A percentile compares a stretch with the other conserved stretches of the same genome.
Evolutionary conservation across 257 asterid genomes (phyloP).

Genomic region (Capsicum rhomboideum): DNA sequence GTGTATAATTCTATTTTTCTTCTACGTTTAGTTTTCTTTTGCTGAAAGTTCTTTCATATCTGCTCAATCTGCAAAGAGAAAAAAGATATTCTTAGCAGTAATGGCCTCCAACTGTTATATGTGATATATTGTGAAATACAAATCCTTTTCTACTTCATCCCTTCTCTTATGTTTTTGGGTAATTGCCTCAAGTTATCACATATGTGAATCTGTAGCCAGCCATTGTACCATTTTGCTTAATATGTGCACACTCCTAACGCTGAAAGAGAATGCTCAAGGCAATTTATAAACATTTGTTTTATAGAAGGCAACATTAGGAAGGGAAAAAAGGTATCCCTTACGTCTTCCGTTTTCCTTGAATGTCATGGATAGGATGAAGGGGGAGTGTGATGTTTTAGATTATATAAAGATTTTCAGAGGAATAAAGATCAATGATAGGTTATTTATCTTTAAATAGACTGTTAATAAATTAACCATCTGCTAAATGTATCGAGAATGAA

Average conservation of each 20-base stretch:
- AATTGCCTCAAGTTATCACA: not conserved
- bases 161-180: not conserved
- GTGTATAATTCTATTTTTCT: conserved; percentile 1
- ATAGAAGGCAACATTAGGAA: not conserved
- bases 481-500: not conserved
- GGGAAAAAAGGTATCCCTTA: too few species aligned
- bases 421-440: not conserved
- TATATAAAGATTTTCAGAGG: not conserved
- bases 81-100: not conserved
- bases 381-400: not conserved
- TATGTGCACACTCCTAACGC: not conserved
- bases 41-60: not conserved
- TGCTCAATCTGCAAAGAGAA: not conserved
- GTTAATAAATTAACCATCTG: not conserved
- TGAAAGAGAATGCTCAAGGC: not conserved
- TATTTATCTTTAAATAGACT: not conserved
- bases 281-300: not conserved
- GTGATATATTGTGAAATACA: not conserved
- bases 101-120: not conserved
- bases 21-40: not conserved
- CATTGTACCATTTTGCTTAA: not conserved
- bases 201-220: not conserved
- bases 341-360: not conserved
- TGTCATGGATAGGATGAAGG: not conserved
- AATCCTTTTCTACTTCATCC: not conserved